Evolutionary conservation across 78 protist genomes (phyloP), one percentile per base, ranked within the genome.

Genomic region (Dictyostelium capitatum): DNA sequence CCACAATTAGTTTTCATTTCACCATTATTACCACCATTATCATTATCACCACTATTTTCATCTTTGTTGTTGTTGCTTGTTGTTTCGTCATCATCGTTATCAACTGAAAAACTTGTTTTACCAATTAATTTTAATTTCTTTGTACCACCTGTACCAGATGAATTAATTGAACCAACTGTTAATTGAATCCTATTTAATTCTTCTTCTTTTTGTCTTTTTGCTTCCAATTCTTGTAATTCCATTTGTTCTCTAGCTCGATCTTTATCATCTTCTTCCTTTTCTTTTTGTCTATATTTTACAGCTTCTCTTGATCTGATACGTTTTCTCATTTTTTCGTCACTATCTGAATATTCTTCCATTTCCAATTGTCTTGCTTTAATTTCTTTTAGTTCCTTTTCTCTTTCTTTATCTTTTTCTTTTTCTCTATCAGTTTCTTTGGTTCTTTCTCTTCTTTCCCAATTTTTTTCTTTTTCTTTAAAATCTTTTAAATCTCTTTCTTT

Each of bases 261-360:
- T 74, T 47, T 65, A 25, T 50, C 47, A 53, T 92, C 91, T 0
- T 82, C 85, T 23, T 83, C 87, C 46, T 32, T 64, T 19, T 92
- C 91, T n/a, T 48, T 82, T 57, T 56, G 47, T 50, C 89, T 25
- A 53, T 78, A 11, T 48, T 65, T 77, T 0, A 81, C 43, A 15
- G 50, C 47, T 1, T 79, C 78, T 23, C 74, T 23, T 17, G 80
- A 50, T 47, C 82, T 54, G 15, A 73, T 20, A 25, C 80, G 82
- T 15, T 89, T 89, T 48, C 82, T 56, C 67, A 57, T 32, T 11
- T 65, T 75, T 25, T 89, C 89, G 17, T 81, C 89, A 28, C 48
- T 47, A 57, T 78, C 78, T 11, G 82, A 73, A 53, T 89, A 81
- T 20, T 89, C 89, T 3, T 89, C 94, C 89, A 80, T 77, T 41